These are phyloP conservation scores for Phylloporus arenicola DNA, from an alignment of 768 basidiomycete species.

Conservation along the genomic window DNA sequence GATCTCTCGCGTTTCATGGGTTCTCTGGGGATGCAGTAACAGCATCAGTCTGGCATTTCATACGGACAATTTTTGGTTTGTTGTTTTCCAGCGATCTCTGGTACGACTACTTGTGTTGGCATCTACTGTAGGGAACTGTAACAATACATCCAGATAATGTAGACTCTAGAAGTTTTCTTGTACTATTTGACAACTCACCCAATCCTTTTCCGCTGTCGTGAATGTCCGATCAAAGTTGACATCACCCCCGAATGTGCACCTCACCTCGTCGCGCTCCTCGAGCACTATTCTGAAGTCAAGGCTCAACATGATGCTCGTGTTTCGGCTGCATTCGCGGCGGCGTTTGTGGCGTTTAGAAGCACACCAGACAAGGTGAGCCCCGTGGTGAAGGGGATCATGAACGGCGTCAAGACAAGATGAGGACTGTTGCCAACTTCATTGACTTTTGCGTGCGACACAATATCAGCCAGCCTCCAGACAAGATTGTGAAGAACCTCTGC, in stretches of 20 bases:
- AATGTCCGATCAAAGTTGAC: no score
- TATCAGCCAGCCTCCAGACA: constrained; percentile 82
- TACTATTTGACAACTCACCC: no score
- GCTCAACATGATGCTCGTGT: constrained; percentile 82
- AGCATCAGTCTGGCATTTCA: constrained; percentile 15
- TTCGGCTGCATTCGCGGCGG: constrained; percentile 84
- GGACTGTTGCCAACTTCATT: constrained; percentile 78
- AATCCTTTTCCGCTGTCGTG: no score
- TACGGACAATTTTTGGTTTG: constrained; percentile 8
- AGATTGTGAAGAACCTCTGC: constrained; percentile 95
- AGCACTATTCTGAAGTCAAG: constrained; percentile 78
- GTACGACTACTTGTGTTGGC: constrained; percentile 26
- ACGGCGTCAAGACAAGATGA: constrained; percentile 80
- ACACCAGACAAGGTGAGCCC: constrained; percentile 94
- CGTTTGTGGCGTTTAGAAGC: constrained; percentile 79
- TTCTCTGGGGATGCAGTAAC: constrained; percentile 54
- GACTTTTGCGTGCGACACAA: constrained; percentile 72
- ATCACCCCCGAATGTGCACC: no score
- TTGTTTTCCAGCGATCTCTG: constrained; percentile 9
- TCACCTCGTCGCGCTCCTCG: no score
- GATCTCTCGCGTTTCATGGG: constrained; percentile 87
- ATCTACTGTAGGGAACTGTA: not conserved
- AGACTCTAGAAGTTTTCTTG: not conserved
- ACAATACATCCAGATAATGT: not conserved
- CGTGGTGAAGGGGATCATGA: constrained; percentile 95